Evolutionary conservation across 208 protist species (phyloP).

Genomic region (Angomonas deanei): DNA sequence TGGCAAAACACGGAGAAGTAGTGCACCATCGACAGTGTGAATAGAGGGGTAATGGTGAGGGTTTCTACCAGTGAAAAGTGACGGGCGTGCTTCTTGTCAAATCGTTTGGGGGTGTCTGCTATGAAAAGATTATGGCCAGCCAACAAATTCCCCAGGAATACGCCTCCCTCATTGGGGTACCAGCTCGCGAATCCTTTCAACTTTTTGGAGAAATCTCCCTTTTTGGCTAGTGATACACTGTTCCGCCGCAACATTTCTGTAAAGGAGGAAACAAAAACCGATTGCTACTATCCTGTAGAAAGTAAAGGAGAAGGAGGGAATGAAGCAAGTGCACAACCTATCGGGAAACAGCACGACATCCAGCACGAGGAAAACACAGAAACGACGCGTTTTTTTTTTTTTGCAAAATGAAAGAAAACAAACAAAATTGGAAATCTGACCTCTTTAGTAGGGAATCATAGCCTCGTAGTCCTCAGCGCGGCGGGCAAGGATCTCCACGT

Average conservation of each 20-base stretch:
- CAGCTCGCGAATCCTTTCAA: constrained; percentile 14
- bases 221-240: neutral
- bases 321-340: neutral
- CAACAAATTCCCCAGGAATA: constrained; percentile 63
- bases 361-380: neutral
- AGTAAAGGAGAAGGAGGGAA: neutral
- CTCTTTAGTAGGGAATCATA: constrained; percentile 34
- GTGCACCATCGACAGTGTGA: constrained; percentile 71
- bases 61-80: constrained; percentile 75
- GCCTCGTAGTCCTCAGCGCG: constrained; percentile 30
- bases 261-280: neutral
- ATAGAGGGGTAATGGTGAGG: constrained; percentile 60
- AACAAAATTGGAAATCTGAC: constrained; percentile 3
- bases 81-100: constrained; percentile 51
- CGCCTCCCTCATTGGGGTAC: constrained; percentile 59
- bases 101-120: constrained; percentile 58
- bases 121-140: constrained; percentile 80
- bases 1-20: constrained; percentile 79
- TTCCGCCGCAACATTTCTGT: constrained; percentile 6
- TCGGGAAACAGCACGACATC: neutral
- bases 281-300: no score
- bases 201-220: neutral
- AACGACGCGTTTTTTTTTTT: constrained; percentile 9
- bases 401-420: constrained; percentile 7
- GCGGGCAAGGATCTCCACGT: constrained; percentile 22